Base-by-base conservation (phyloP, 2,329 filamentous ascomycete species). In the Hymenoscyphus infarciens region DNA sequence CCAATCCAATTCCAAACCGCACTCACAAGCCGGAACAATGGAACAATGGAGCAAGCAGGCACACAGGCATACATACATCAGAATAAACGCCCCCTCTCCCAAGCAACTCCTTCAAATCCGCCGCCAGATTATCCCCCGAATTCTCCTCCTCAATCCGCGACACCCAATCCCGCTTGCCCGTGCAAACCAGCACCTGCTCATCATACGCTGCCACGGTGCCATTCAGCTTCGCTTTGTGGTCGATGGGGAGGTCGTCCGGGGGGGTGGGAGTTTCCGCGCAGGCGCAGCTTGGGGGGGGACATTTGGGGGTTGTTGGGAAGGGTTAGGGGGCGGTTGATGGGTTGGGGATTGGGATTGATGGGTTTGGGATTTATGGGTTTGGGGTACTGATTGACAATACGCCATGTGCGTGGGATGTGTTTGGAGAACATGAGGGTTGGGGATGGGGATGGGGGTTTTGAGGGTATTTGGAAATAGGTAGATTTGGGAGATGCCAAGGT, bases 81-180 rank as follows among this genome's bases (percentile, higher is more conserved):
- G 82, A 83, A 74, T 84, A 90, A 60, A 78, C 77, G 3, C 89
- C 89, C 2, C 86, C 85, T 7, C 87, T 80, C 2, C 87, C 88
- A 66, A 91, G 77, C 39, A 91, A 73, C 68, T 84, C 82, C 74
- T 91, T 94, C 63, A 97, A 75, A 61, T 90, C 87, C 42, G 88
- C 86, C 5, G 88, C 86, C 19, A 93, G 75, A 68, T 88, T 88
- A 68, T 86, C 82, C 16, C 79, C 84, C 71, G 76, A 82, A 69
- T 88, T 85, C 64, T 96, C 92, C 55, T 96, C 87, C 74, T 96
- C 92, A 66, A 97, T 96, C 62, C 85, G 84, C 72, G 89, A 93
- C 31, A 82, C 80, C 93, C 93, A 97, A 77, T 96, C 90, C 33
- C 82, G 78, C 64, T 86, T 85, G 4, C 91, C 92, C 0, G 92